Conservation (phyloP, 495 filamentous ascomycete genomes). For the Penicillium soppii region DNA sequence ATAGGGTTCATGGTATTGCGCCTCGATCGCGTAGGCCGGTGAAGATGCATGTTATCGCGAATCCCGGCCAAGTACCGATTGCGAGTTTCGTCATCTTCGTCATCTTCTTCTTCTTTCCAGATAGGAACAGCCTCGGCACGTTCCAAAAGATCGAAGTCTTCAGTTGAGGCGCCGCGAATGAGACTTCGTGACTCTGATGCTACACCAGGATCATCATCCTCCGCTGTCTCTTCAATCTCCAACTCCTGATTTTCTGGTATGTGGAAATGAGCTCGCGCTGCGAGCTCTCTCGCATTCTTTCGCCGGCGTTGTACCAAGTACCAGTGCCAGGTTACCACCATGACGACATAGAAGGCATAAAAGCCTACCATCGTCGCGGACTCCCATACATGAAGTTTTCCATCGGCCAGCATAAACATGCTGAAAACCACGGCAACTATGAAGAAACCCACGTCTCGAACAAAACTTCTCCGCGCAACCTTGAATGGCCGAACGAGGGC, state of each 20-base stretch:
- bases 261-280: slow-evolving; percentile 71
- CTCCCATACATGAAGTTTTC: slow-evolving; percentile 82
- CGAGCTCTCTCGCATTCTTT: slow-evolving; percentile 60
- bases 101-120: slow-evolving; percentile 50
- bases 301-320: slow-evolving; percentile 61
- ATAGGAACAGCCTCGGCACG: slow-evolving; percentile 45
- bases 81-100: slow-evolving; percentile 70
- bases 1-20: slow-evolving; percentile 80
- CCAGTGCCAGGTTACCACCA: slow-evolving; percentile 94
- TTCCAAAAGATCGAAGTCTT: slow-evolving; percentile 76
- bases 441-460: slow-evolving; percentile 93
- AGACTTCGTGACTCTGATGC: slow-evolving; percentile 53
- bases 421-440: slow-evolving; percentile 83
- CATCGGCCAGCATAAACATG: slow-evolving; percentile 85
- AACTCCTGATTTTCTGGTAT: slow-evolving; percentile 66
- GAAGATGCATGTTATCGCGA: slow-evolving; percentile 88
- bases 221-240: slow-evolving; percentile 65
- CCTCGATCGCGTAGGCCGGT: slow-evolving; percentile 61
- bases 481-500: slow-evolving; percentile 90
- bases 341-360: slow-evolving; percentile 85
- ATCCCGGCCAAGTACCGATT: slow-evolving; percentile 78
- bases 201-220: slow-evolving; percentile 68
- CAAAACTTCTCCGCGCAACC: slow-evolving; percentile 82
- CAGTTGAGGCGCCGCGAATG: slow-evolving; percentile 48
- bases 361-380: slow-evolving; percentile 86